Conservation (phyloP, 345 rosid species). For the Viola odorata region DNA sequence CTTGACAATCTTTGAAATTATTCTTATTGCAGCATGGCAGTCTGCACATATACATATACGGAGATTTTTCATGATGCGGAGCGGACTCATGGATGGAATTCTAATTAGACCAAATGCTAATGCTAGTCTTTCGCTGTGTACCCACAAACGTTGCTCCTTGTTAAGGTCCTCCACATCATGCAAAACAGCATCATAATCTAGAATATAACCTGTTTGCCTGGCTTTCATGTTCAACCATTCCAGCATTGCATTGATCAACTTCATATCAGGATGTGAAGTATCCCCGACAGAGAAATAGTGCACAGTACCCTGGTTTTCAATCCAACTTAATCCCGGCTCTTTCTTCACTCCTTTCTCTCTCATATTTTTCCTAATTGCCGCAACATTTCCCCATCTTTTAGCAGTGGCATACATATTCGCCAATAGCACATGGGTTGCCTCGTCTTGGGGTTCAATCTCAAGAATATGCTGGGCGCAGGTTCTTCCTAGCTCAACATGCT, state of each 20-base stretch:
- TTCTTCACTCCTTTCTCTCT: slow-evolving; percentile 63
- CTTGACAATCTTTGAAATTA: slow-evolving; percentile 52
- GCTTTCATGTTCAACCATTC: slow-evolving; percentile 77
- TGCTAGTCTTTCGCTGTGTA: slow-evolving; percentile 87
- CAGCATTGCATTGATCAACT: slow-evolving; percentile 66
- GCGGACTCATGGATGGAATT: slow-evolving; percentile 40
- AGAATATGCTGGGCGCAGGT: slow-evolving; percentile 53
- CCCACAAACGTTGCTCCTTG: slow-evolving; percentile 63
- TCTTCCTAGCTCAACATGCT: slow-evolving; percentile 56
- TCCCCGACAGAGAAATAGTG: slow-evolving; percentile 66
- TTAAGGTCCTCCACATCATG: slow-evolving; percentile 51
- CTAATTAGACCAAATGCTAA: slow-evolving; percentile 60
- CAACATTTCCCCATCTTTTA: slow-evolving; percentile 59
- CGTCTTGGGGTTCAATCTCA: slow-evolving; percentile 66
- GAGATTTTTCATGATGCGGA: slow-evolving; percentile 74
- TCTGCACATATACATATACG: slow-evolving; percentile 75
- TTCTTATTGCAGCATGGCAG: slow-evolving; percentile 68
- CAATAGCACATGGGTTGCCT: slow-evolving; percentile 62
- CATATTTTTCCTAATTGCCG: slow-evolving; percentile 61
- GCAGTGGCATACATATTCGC: slow-evolving; percentile 75
- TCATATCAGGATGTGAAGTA: slow-evolving; percentile 59
- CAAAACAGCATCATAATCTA: slow-evolving; percentile 47
- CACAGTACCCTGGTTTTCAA: slow-evolving; percentile 59
- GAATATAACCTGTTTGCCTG: slow-evolving; percentile 55
- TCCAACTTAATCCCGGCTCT: slow-evolving; percentile 88